phyloP scores from a whole-genome alignment of 768 basidiomycete species.

The Dendrothele bispora region DNA sequence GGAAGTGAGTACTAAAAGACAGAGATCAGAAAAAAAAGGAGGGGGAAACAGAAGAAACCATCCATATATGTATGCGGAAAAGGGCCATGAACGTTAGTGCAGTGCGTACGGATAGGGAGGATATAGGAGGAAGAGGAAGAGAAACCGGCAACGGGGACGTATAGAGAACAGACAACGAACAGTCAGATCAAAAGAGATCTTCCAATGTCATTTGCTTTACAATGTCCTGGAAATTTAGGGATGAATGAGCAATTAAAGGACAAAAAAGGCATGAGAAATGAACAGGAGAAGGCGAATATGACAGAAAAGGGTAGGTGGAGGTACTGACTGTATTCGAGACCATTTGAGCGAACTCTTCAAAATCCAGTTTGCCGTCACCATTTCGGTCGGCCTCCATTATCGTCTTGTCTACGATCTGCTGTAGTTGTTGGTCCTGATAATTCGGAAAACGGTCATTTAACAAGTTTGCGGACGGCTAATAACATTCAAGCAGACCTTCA shows the following conservation, averaged over 20 bases:
- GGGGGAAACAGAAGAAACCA: too few species aligned
- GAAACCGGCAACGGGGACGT: not conserved
- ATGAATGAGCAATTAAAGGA: slow-evolving; percentile 1
- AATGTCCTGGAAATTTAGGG: slow-evolving; percentile 67
- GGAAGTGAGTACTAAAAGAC: too few species aligned
- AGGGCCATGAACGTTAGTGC: too few species aligned
- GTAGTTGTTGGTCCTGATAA: slow-evolving; percentile 94
- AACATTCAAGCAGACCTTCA: slow-evolving; percentile 65
- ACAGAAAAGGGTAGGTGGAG: not conserved
- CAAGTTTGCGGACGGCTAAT: not conserved
- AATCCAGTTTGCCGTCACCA: slow-evolving; percentile 95
- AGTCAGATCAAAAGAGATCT: slow-evolving; percentile 78
- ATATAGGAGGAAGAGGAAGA: not conserved
- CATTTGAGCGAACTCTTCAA: slow-evolving; percentile 96
- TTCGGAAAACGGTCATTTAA: too few species aligned
- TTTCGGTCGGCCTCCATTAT: slow-evolving; percentile 99
- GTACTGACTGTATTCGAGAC: slow-evolving; percentile 88
- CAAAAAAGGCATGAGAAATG: not conserved
- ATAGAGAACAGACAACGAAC: slow-evolving; percentile 10
- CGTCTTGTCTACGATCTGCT: slow-evolving; percentile 99
- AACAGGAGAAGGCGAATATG: slow-evolving; percentile 7
- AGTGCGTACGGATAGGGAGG: not conserved
- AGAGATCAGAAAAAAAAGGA: too few species aligned
- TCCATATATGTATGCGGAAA: too few species aligned
- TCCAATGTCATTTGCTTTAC: slow-evolving; percentile 99